Evolutionary conservation across 2,329 filamentous ascomycete genomes (phyloP), one percentile per base, ranked within the genome.

Genomic region (Onygena corvina): DNA sequence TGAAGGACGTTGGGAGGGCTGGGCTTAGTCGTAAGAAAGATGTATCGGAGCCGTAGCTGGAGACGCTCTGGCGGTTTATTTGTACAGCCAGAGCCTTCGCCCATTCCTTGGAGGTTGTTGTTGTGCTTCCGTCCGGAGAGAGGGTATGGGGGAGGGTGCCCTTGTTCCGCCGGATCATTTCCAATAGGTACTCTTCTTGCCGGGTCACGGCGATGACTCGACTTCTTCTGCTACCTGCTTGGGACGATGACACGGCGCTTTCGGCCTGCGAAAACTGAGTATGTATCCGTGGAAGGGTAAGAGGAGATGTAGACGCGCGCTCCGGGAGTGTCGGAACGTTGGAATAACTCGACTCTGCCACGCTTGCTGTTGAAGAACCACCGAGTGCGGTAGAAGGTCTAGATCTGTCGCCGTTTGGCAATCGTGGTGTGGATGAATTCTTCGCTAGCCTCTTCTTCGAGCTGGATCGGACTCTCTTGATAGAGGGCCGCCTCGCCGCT

Each of bases 201-300:
- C 71, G 64, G 0, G 74, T 76, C 21, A 76, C 73, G 11, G 71
- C 68, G 61, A 76, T 75, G 16, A 75, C 60, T 35, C 69, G 66
- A 52, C 70, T 71, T 52, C 69, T 63, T 46, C 67, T 60, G 51
- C 67, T 64, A 12, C 57, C 54, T 16, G 49, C 5, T 3, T 48
- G 25, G 7, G 34, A 16, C 7, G 46, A 29, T 51, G 34, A 49
- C 64, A n/a, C n/a, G n/a, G n/a, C n/a, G n/a, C 38, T 42, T n/a
- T 42, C 38, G 38, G 21, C 38, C 38, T 20, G 38, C 38, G 38
- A 42, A 21, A 42, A 42, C 14, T 42, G 38, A 16, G 38, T 42
- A 20, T 27, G 38, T 42, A 42, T 42, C 25, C 38, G 38, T 20
- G 38, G 38, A 3, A 42, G 38, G 3, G 11, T 29, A 8, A 36